phyloP scores from a whole-genome alignment of 225 moss, liverwort and hornwort genomes.

The Straminergon stramineum region DNA sequence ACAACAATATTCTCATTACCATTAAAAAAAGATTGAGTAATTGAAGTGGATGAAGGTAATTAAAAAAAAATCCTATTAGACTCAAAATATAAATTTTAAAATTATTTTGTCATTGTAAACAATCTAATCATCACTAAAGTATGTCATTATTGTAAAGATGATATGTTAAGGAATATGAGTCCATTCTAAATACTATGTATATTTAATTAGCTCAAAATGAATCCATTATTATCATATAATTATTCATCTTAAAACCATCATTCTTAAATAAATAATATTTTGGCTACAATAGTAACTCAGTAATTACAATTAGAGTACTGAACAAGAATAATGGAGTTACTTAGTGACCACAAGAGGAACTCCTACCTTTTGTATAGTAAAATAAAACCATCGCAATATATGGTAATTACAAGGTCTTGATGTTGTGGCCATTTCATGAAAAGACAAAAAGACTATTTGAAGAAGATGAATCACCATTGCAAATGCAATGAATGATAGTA shows the following conservation, averaged over 20 bases:
- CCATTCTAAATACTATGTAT: background rate
- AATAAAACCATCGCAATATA: background rate
- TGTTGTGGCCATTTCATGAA: rapidly evolving
- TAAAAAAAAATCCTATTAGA: background rate
- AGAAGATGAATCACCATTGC: background rate
- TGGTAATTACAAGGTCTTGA: background rate
- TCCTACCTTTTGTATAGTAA: background rate
- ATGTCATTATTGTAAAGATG: background rate
- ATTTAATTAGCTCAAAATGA: background rate
- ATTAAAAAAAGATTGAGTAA: background rate
- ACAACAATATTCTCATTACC: background rate
- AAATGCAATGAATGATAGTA: background rate
- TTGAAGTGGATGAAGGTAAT: background rate
- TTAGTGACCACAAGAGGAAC: background rate
- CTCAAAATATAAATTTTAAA: background rate
- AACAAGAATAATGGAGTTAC: background rate
- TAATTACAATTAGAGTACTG: background rate
- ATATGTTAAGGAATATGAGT: background rate
- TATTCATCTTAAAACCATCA: background rate
- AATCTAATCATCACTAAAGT: background rate
- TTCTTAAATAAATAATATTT: background rate
- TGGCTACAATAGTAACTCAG: background rate
- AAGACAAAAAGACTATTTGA: background rate
- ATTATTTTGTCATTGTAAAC: background rate
- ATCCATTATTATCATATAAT: background rate